phyloP scores from a whole-genome alignment of 2,329 filamentous ascomycete species.

The Ambrosiella xylebori region DNA sequence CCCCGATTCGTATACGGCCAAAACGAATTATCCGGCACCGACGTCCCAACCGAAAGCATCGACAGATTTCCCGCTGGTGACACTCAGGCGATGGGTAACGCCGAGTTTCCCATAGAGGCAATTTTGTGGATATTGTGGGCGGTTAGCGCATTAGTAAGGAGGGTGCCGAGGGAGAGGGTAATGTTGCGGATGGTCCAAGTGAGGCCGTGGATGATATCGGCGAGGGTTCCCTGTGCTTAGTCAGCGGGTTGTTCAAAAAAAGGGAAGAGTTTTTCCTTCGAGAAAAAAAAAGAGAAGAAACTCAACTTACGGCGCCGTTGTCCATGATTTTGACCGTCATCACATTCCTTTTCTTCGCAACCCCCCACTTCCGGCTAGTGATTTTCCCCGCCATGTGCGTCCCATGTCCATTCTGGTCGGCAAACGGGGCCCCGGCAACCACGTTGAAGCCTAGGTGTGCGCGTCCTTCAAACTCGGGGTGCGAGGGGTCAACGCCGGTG shows the following conservation, averaged over 20 bases:
- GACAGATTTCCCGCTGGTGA: conserved; percentile 16
- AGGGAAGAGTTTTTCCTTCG: neutral
- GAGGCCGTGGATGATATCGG: conserved; percentile 19
- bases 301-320: conserved; percentile 14
- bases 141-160: conserved; percentile 14
- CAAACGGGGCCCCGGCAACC: conserved; percentile 15
- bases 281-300: neutral
- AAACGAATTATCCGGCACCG: conserved; percentile 16
- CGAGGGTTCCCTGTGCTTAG: conserved; percentile 15
- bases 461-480: conserved; percentile 15
- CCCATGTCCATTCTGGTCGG: conserved; percentile 25
- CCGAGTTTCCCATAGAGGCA: conserved; percentile 18
- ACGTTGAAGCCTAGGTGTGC: conserved; percentile 16
- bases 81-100: conserved; percentile 2
- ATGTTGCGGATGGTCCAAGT: conserved; percentile 23
- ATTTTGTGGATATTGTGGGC: conserved; percentile 22
- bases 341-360: conserved; percentile 27
- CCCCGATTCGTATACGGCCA: conserved; percentile 31
- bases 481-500: conserved; percentile 15
- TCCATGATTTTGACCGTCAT: conserved; percentile 32
- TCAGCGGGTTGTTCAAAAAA: neutral
- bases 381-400: conserved; percentile 21
- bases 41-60: conserved; percentile 18
- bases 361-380: conserved; percentile 8
- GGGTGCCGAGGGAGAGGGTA: conserved; percentile 11